A percentile compares a stretch with the other conserved stretches of the same genome.
Conservation (phyloP, 768 basidiomycete species). For the Rubroboletus pulcherrimus region DNA sequence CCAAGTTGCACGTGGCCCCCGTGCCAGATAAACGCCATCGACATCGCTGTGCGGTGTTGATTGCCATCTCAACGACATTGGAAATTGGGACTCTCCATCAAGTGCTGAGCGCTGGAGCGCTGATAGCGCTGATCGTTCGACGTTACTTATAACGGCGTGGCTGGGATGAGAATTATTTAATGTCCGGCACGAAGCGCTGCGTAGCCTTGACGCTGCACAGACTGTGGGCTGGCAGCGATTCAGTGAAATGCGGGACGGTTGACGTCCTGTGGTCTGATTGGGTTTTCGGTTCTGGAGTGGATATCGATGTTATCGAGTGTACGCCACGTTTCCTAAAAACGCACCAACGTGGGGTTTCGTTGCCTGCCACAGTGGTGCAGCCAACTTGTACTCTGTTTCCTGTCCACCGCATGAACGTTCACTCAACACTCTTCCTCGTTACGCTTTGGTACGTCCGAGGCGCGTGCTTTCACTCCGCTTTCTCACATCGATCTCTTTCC, state of each 20-base stretch:
- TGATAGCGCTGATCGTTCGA: neutral
- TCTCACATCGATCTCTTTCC: neutral
- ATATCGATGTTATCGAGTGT: neutral
- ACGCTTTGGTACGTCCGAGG: slow-evolving; percentile 10
- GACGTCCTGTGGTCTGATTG: neutral
- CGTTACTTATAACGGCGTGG: neutral
- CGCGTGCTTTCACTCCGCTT: slow-evolving; percentile 1
- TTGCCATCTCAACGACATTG: neutral
- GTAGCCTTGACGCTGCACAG: no score
- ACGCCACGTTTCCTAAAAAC: slow-evolving; percentile 27
- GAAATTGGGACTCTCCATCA: neutral
- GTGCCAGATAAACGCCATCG: neutral
- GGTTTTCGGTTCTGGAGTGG: neutral
- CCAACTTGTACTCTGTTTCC: slow-evolving; percentile 12
- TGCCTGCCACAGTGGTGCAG: neutral
- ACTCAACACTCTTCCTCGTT: neutral
- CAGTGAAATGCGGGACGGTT: neutral
- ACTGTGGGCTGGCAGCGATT: neutral
- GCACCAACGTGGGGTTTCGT: slow-evolving; percentile 1
- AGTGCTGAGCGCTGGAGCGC: neutral
- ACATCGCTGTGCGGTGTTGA: neutral
- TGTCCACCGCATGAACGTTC: slow-evolving; percentile 18
- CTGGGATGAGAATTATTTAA: neutral
- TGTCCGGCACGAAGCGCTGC: neutral
- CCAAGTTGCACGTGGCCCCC: no score